Base-by-base conservation (phyloP, 2,329 filamentous ascomycete genomes). In the Aspergillus cejpii region DNA sequence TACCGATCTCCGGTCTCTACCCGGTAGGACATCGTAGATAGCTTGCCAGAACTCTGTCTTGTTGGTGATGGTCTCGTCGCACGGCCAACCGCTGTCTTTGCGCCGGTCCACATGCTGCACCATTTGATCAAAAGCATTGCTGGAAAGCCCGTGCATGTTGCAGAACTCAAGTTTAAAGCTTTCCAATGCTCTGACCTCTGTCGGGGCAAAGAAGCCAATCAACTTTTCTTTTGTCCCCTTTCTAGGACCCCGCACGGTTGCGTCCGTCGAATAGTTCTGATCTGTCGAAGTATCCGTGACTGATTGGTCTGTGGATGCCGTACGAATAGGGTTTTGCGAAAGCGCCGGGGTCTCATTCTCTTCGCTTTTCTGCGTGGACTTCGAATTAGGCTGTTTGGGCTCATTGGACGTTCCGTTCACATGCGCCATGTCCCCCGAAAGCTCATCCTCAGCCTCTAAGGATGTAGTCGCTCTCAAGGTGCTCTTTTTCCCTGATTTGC, bases 1-100 rank as follows among this genome's bases (percentile, higher is more conserved):
- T 33, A 70, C 57, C 11, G 68, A 70, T 39, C 65, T 55, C 19
- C 52, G 55, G 42, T 68, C 63, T 21, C 69, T 57, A 31, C 56
- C 40, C 3, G 69, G 69, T 7, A 70, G 49, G 3, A 64, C 51
- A 17, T 48, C 51, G 46, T 66, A 65, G 39, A 69, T 61, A 4
- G 52, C 43, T 12, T 59, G 47, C 60, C 69, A 65, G 39, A 72
- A 70, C 0, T 67, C 58, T 7, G 23, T n/a, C 47, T 65, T 65
- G 1, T 41, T 49, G 34, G 64, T 54, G 6, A 56, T 36, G 1
- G 38, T 28, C 0, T 43, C n/a, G 3, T 53, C 40, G 12, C 54
- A 47, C 5, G 62, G 62, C 26, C 60, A 67, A 5, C 54, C 43
- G 1, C 29, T 41, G 26, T 42, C 45, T 12, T 46, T 51, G 19